phyloP scores from a whole-genome alignment of 129 eudicot genomes.

The Gnaphalium uliginosum region DNA sequence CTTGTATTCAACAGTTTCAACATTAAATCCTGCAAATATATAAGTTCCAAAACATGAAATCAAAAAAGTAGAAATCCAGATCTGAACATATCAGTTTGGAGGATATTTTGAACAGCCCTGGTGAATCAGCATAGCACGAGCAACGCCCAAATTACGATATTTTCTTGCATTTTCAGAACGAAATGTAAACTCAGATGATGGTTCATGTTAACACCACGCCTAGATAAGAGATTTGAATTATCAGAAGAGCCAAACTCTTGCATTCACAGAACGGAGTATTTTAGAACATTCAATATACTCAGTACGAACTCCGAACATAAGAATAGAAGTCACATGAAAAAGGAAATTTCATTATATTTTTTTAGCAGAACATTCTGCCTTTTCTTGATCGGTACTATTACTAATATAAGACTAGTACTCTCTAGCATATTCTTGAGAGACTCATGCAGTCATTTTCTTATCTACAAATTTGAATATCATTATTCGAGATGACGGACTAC shows the following conservation, averaged over 20 bases:
- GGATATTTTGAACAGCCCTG: neutral
- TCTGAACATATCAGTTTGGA: too few species aligned
- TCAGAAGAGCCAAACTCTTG: too few species aligned
- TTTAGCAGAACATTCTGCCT: neutral
- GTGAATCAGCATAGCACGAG: too few species aligned
- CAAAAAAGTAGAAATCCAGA: neutral
- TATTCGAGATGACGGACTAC: neutral
- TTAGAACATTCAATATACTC: too few species aligned
- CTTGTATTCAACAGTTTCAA: constrained; percentile 55
- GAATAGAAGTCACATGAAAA: neutral
- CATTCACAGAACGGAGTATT: too few species aligned
- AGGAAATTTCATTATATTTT: neutral
- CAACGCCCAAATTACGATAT: too few species aligned
- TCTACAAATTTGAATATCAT: neutral
- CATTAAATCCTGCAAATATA: constrained; percentile 41
- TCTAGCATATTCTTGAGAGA: neutral
- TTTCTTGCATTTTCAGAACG: too few species aligned
- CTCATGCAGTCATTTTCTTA: neutral
- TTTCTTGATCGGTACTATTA: neutral
- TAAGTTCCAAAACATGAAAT: neutral
- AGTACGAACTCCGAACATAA: too few species aligned
- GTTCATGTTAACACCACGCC: too few species aligned
- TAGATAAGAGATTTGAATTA: too few species aligned
- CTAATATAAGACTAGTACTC: neutral
- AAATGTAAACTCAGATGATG: too few species aligned